Evolutionary conservation across 2,329 filamentous ascomycete species (phyloP), one percentile per base, ranked within the genome.

Genomic region (Blastomyces emzantsi): DNA sequence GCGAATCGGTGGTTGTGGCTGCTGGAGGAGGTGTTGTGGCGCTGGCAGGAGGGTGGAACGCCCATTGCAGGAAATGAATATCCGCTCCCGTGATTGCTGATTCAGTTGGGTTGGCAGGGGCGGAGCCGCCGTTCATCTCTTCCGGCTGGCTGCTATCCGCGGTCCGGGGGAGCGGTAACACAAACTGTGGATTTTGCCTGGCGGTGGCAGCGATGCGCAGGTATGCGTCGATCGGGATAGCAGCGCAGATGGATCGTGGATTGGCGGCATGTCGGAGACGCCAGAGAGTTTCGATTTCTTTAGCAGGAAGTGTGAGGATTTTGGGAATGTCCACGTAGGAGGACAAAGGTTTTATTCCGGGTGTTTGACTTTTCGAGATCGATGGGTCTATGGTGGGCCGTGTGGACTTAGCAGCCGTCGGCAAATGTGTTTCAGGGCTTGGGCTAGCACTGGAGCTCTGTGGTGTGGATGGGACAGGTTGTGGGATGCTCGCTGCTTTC

Each of bases 11-110:
- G 68, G 59, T 22, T 68, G 64, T 0, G 71, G 67, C 6, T 69
- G 66, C 25, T 70, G 66, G 58, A 1, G 66, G 55, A 11, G 66
- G 56, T n/a, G 66, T 64, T 5, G 67, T 66, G 0, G 78, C 77
- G 0, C 80, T 81, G 1, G 82, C 77, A 2, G 81, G 80, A 0
- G 86, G 82, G 65, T 96, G 92, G 76, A 96, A 97, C 0, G 89
- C 90, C 91, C 95, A 99, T 77, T 99, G 93, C 66, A 99, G 78
- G 76, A 96, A 96, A 77, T 99, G 94, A 56, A 99, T 92, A 76
- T 97, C 94, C 57, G 92, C 90, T 58, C 70, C 72, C 25, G 70
- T 76, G 64, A 63, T 69, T 54, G 67, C 73, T 1, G 49, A 63
- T 25, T 67, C 66, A 9, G 67, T 69, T 41, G 66, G 62, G 2